phyloP scores from a whole-genome alignment of 2,329 filamentous ascomycete genomes.

The Trichophyton rubrum region DNA sequence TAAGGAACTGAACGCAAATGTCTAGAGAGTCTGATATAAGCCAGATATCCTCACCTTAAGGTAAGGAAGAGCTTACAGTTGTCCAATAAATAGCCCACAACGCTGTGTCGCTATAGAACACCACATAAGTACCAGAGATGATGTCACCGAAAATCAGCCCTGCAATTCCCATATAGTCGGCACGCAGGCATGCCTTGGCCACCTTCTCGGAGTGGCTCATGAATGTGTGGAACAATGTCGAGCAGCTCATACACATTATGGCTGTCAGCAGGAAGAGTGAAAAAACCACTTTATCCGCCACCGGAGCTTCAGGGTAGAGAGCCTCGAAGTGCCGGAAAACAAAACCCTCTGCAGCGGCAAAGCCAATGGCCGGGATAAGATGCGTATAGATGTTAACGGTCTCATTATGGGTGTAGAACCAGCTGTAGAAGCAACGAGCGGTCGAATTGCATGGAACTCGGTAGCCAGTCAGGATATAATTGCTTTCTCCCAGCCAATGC shows the following conservation, averaged over 20 bases:
- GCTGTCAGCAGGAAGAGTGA: constrained; percentile 60
- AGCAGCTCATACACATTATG: constrained; percentile 52
- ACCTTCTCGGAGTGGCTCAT: constrained; percentile 18
- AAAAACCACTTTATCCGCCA: constrained; percentile 8
- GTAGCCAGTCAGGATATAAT: constrained; percentile 56
- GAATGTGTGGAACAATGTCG: constrained; percentile 19
- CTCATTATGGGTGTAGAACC: constrained; percentile 55
- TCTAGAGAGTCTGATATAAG: neutral
- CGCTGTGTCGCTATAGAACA: constrained; percentile 20
- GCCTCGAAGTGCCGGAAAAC: constrained; percentile 9
- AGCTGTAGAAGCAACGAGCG: constrained; percentile 42
- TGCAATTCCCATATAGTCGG: constrained; percentile 22
- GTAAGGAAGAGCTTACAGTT: constrained; percentile 16
- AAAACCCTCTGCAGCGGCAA: constrained; percentile 26
- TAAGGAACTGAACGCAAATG: neutral
- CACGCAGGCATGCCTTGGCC: constrained; percentile 14
- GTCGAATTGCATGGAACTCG: constrained; percentile 51
- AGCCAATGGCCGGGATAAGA: constrained; percentile 52
- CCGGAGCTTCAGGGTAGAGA: constrained; percentile 7
- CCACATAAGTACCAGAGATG: constrained; percentile 23
- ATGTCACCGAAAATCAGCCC: constrained; percentile 21
- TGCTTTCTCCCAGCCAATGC: constrained; percentile 51
- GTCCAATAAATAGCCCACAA: constrained; percentile 20
- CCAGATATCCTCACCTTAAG: neutral
- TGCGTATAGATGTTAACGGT: constrained; percentile 62